A percentile compares a stretch with the other conserved stretches of the same genome.
Evolutionary conservation across 345 rosid species (phyloP).

Genomic region (Firmiana major): DNA sequence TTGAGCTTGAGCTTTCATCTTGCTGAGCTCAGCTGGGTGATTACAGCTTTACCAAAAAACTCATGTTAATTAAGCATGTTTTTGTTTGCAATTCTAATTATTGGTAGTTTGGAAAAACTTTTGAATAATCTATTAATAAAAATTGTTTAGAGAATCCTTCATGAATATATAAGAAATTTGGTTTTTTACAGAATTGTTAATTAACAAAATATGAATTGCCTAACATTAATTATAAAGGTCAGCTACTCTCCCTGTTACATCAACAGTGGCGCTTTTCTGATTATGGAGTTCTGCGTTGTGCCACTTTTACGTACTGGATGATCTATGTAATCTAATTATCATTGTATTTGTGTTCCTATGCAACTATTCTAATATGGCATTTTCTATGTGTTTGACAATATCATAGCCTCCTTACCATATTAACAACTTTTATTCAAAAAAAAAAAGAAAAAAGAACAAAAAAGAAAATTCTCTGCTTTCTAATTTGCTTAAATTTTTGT

Average conservation of each 20-base stretch:
- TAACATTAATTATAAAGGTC: neutral
- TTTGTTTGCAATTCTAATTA: neutral
- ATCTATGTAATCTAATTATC: neutral
- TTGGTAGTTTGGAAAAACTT: neutral
- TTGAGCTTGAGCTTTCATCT: neutral
- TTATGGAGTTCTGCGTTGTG: neutral
- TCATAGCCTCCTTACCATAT: neutral
- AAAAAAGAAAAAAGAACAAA: neutral
- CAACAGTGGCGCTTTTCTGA: neutral
- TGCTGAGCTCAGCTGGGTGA: neutral
- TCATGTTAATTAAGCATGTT: neutral
- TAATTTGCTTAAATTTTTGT: neutral
- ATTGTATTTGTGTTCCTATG: neutral
- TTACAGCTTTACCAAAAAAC: neutral
- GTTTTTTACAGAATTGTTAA: neutral
- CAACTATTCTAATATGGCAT: neutral
- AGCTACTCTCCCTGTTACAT: neutral
- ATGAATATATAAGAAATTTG: neutral
- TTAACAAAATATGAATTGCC: neutral
- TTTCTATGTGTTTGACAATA: neutral
- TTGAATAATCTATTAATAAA: neutral
- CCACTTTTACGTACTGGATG: neutral
- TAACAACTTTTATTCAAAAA: neutral
- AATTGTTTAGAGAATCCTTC: neutral
- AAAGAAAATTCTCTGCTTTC: neutral